Evolutionary conservation across 192 early-diverging fungal genomes (phyloP).

Genomic region (Kappamyces sp.): DNA sequence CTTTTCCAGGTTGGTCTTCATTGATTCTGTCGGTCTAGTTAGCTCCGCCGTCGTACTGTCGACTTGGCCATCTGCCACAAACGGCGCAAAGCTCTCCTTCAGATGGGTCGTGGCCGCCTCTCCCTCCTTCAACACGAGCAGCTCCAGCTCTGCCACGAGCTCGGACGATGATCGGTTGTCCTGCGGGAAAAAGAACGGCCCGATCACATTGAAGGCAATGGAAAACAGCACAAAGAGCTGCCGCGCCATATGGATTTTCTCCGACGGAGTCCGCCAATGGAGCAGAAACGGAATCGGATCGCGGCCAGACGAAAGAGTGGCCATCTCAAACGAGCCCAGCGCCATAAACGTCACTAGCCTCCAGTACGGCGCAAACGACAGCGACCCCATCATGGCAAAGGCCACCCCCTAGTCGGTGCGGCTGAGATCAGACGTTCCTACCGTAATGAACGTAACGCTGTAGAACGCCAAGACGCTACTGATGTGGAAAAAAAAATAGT

Average conservation of each 20-base stretch:
- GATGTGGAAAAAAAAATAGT: neutral
- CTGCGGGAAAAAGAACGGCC: neutral
- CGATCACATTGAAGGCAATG: neutral
- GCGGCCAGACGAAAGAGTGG: neutral
- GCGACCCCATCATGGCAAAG: neutral
- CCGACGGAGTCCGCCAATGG: neutral
- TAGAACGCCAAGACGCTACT: neutral
- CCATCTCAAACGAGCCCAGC: neutral
- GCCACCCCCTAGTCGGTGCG: neutral
- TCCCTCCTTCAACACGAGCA: too few species aligned
- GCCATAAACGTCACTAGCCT: neutral
- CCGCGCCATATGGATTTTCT: neutral
- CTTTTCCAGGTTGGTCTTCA: too few species aligned
- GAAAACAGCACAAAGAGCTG: neutral
- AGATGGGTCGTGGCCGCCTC: too few species aligned
- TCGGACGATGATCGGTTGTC: neutral
- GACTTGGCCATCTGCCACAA: too few species aligned
- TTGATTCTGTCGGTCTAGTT: too few species aligned
- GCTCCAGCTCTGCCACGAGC: too few species aligned
- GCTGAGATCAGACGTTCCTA: too few species aligned
- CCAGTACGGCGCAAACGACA: neutral
- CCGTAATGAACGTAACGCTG: neutral
- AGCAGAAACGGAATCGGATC: neutral
- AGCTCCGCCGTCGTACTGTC: too few species aligned
- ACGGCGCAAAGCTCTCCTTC: too few species aligned